Percentiles rank a stretch among this genome's conserved stretches.
Evolutionary conservation across 768 basidiomycete species (phyloP).

Genomic region (Strobilomyces confusus): DNA sequence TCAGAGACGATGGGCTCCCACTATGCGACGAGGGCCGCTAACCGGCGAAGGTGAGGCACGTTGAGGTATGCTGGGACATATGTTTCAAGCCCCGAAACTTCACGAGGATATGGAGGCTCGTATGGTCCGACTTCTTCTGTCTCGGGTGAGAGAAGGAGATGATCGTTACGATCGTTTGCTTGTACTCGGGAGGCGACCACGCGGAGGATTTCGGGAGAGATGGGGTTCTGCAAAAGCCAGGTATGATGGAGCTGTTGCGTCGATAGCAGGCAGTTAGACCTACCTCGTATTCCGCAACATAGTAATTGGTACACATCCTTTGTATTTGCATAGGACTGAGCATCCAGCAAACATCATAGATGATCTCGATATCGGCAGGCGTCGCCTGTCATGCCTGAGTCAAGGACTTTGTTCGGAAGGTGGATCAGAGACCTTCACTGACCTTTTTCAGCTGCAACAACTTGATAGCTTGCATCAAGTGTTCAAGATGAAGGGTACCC

Average conservation of each 20-base stretch:
- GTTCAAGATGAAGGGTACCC: slow-evolving; percentile 94
- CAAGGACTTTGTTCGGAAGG: slow-evolving; percentile 4
- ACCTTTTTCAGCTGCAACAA: slow-evolving; percentile 97
- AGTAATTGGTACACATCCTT: slow-evolving; percentile 98
- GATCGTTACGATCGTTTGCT: slow-evolving; percentile 95
- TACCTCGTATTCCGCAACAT: slow-evolving; percentile 98
- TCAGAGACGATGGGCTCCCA: slow-evolving; percentile 2
- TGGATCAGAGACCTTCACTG: slow-evolving; percentile 9
- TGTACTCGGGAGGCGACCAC: slow-evolving; percentile 95
- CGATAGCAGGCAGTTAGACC: slow-evolving; percentile 15
- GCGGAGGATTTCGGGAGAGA: slow-evolving; percentile 93
- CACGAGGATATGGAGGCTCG: slow-evolving; percentile 89
- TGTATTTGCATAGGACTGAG: slow-evolving; percentile 98
- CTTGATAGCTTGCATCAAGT: slow-evolving; percentile 99
- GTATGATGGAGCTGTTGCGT: neutral
- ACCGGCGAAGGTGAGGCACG: slow-evolving; percentile 81
- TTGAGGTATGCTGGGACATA: slow-evolving; percentile 92
- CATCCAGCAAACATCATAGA: slow-evolving; percentile 99
- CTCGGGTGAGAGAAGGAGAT: slow-evolving; percentile 91
- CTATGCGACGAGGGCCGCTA: slow-evolving; percentile 83
- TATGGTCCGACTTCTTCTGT: slow-evolving; percentile 96
- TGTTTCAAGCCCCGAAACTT: slow-evolving; percentile 94
- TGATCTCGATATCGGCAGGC: slow-evolving; percentile 94
- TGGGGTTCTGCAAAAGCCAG: slow-evolving; percentile 66
- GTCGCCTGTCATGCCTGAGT: slow-evolving; percentile 57